Evolutionary conservation across 176 grass and related monocot genomes (phyloP), one percentile per base, ranked within the genome.

Genomic region (Eragrostis nindensis): DNA sequence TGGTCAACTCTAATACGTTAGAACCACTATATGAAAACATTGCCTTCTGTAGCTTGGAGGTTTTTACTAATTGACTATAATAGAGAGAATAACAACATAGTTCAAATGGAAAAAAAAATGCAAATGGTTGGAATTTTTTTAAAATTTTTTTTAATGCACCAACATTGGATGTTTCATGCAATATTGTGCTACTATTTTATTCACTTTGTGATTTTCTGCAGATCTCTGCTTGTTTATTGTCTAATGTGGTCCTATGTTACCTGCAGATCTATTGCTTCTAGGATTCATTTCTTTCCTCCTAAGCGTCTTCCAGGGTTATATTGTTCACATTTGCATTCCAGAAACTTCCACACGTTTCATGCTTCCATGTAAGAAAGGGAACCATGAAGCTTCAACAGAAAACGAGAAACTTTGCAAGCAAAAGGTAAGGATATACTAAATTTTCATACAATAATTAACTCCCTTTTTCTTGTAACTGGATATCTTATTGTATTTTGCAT

Each of bases 231-330:
- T n/a, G 24, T 59, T 60, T 60, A 9, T 27, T 56, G 6, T 55
- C 57, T 82, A 56, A 79, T 83, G 48, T 22, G 1, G 29, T 77
- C 79, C 26, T 60, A 11, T 84, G 60, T 8, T 40, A 41, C 29
- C 70, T 90, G 89, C 92, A 98, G 92, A 98, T 73, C 74, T 98
- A 52, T 93, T 98, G 95, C 87, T 98, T 77, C 86, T 98, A 8
- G 95, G 95, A 64, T 98, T 98, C 62, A 98, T 98, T 81, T 98
- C 95, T n/a, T 93, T 98, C 54, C 26, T 94, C 56, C 70, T 98
- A 55, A 92, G 90, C 9, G 85, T 94, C 47, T 98, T 85, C 61
- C 88, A 94, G 79, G 47, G 76, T 53, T 85, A 86, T 43, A 89
- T 93, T 71, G 27, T 54, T 71, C 48, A 75, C 70, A 91, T 94